phyloP scores from a whole-genome alignment of 495 filamentous ascomycete species.

The Penicillium ochrochloron region DNA sequence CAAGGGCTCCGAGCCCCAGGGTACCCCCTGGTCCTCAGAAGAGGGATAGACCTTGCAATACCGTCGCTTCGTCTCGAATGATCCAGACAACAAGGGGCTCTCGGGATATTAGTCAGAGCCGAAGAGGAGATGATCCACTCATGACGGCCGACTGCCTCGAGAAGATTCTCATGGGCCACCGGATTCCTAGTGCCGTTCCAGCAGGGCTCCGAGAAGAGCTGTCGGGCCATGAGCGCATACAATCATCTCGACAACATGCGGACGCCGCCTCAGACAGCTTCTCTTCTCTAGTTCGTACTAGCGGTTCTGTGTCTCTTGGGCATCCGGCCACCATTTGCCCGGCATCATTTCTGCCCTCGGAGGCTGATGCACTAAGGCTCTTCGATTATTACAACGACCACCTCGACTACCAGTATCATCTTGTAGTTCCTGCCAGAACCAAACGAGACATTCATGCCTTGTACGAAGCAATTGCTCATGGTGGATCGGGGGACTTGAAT shows the following conservation, averaged over 20 bases:
- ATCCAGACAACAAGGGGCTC: neutral
- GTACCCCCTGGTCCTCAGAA: neutral
- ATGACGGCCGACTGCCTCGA: slow-evolving; percentile 43
- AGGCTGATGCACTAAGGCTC: slow-evolving; percentile 35
- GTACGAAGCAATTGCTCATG: slow-evolving; percentile 30
- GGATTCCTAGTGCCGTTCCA: slow-evolving; percentile 36
- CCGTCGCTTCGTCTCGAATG: neutral
- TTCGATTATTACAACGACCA: slow-evolving; percentile 43
- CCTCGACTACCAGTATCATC: slow-evolving; percentile 46
- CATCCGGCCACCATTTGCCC: slow-evolving; percentile 33
- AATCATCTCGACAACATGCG: slow-evolving; percentile 5
- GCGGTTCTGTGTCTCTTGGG: slow-evolving; percentile 18
- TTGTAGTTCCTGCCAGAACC: slow-evolving; percentile 35
- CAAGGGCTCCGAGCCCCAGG: neutral
- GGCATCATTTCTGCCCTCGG: slow-evolving; percentile 30
- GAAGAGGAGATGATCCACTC: slow-evolving; percentile 27
- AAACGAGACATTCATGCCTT: slow-evolving; percentile 39
- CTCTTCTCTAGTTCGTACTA: neutral
- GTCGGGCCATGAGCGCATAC: slow-evolving; percentile 12
- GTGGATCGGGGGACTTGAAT: slow-evolving; percentile 24
- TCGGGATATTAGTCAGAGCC: neutral
- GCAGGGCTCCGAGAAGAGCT: slow-evolving; percentile 30
- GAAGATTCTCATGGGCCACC: slow-evolving; percentile 46
- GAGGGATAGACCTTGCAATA: neutral
- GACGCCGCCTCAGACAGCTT: neutral